Conservation (phyloP, 768 basidiomycete species). For the Gloeophyllum trabeum region DNA sequence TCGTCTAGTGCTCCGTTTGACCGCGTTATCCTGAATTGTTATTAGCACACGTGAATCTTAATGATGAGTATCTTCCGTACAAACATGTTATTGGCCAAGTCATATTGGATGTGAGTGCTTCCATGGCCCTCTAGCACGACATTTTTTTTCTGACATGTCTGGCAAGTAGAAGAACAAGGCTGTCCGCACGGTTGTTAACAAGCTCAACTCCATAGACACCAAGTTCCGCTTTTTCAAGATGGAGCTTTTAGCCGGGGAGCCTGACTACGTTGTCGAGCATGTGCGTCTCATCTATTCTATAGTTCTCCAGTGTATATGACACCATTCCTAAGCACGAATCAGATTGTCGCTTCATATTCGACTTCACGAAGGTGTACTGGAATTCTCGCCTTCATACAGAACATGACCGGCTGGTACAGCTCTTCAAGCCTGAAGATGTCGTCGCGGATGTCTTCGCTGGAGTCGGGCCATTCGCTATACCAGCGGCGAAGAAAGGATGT, state of each 20-base stretch:
- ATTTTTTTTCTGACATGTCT: conserved; percentile 1
- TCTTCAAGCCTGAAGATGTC: conserved; percentile 67
- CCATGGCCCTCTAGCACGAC: not conserved
- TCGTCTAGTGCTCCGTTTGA: conserved; percentile 1
- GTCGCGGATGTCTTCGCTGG: conserved; percentile 94
- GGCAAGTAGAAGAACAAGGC: conserved; percentile 67
- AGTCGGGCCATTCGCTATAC: conserved; percentile 92
- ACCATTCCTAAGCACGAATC: conserved; percentile 55
- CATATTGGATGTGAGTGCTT: conserved; percentile 67
- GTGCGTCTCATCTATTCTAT: conserved; percentile 30
- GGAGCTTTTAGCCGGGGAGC: conserved; percentile 91
- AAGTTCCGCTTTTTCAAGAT: conserved; percentile 91
- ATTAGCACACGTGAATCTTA: conserved; percentile 84
- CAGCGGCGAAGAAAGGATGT: conserved; percentile 87
- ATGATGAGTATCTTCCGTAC: conserved; percentile 85
- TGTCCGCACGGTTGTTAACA: conserved; percentile 89
- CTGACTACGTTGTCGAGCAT: conserved; percentile 77
- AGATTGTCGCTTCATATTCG: conserved; percentile 81
- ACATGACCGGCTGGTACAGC: conserved; percentile 72
- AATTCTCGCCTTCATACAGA: conserved; percentile 92
- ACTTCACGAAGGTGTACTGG: conserved; percentile 96
- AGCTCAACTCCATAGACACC: conserved; percentile 74
- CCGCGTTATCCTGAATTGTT: not conserved
- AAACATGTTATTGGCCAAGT: conserved; percentile 87
- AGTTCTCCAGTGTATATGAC: not conserved